A percentile compares a stretch with the other conserved stretches of the same genome.
Conservation (phyloP, 2,329 filamentous ascomycete genomes). For the Capronia americana region DNA sequence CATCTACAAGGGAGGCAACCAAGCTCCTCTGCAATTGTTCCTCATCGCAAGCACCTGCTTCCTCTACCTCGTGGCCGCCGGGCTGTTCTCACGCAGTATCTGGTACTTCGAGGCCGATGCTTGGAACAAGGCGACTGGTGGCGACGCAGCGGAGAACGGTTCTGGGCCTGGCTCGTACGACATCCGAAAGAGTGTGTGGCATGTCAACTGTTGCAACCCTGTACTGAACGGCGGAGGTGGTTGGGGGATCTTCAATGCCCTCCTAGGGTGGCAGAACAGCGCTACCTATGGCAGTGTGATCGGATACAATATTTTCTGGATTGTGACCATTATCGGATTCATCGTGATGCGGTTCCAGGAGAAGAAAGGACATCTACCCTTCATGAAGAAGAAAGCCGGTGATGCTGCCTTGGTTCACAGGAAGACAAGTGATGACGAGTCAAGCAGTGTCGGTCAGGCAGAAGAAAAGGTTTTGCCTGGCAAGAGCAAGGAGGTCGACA, state of each 20-base stretch:
- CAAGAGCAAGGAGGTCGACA: slow-evolving; percentile 10
- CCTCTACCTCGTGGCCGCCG: slow-evolving; percentile 82
- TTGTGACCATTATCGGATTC: slow-evolving; percentile 71
- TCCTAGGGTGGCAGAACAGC: slow-evolving; percentile 87
- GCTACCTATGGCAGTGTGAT: slow-evolving; percentile 87
- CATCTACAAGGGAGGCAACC: slow-evolving; percentile 77
- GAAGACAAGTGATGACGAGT: slow-evolving; percentile 24
- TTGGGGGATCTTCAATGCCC: slow-evolving; percentile 86
- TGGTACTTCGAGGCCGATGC: slow-evolving; percentile 74
- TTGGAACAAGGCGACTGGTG: slow-evolving; percentile 67
- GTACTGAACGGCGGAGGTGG: slow-evolving; percentile 73
- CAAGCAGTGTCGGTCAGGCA: slow-evolving; percentile 18
- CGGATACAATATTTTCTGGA: slow-evolving; percentile 88
- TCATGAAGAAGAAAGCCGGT: slow-evolving; percentile 31
- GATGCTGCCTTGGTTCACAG: neutral
- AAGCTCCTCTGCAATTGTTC: slow-evolving; percentile 74
- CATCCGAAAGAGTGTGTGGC: slow-evolving; percentile 79
- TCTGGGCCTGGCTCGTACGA: slow-evolving; percentile 78
- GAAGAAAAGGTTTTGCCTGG: slow-evolving; percentile 38
- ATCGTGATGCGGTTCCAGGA: slow-evolving; percentile 71
- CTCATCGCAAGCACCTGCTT: slow-evolving; percentile 82
- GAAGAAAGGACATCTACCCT: slow-evolving; percentile 39
- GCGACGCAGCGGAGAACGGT: slow-evolving; percentile 66
- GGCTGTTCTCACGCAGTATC: slow-evolving; percentile 77
- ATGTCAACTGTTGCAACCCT: slow-evolving; percentile 83